These are phyloP conservation scores for Capronia americana DNA, from an alignment of 2,329 filamentous ascomycete genomes.

Conservation along the genomic window DNA sequence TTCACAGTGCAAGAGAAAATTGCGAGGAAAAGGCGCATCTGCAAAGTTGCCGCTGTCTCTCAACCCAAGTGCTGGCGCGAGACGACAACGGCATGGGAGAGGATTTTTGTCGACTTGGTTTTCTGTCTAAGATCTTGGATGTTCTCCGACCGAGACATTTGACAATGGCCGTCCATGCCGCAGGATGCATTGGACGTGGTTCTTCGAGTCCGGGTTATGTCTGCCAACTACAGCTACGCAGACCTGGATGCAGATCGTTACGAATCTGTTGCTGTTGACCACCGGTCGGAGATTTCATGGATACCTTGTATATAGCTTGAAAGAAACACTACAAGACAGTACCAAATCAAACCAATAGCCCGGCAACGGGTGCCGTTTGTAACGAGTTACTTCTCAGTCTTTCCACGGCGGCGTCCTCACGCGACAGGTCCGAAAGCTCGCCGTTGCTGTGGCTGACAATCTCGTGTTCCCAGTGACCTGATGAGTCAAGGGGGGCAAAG, in stretches of 20 bases:
- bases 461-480: background rate
- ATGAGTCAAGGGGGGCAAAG: background rate
- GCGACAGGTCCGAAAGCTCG: too few relatives aligned
- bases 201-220: background rate
- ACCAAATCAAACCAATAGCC: background rate
- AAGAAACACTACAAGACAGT: background rate
- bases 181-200: background rate
- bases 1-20: slow-evolving; percentile 15
- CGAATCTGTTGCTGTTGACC: background rate
- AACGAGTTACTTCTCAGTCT: background rate
- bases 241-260: background rate
- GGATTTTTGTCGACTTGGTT: slow-evolving; percentile 25
- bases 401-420: background rate
- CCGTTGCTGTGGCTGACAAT: background rate
- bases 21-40: slow-evolving; percentile 20
- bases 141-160: background rate
- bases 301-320: slow-evolving; percentile 5
- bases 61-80: slow-evolving; percentile 36
- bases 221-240: background rate
- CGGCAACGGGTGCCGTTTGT: background rate
- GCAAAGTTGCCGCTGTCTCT: slow-evolving; percentile 26
- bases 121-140: slow-evolving; percentile 1
- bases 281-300: background rate
- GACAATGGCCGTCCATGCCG: background rate
- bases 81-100: slow-evolving; percentile 28